Evolutionary conservation across 2,329 filamentous ascomycete species (phyloP), one percentile per base, ranked within the genome.

Genomic region (Penicillium crustosum): DNA sequence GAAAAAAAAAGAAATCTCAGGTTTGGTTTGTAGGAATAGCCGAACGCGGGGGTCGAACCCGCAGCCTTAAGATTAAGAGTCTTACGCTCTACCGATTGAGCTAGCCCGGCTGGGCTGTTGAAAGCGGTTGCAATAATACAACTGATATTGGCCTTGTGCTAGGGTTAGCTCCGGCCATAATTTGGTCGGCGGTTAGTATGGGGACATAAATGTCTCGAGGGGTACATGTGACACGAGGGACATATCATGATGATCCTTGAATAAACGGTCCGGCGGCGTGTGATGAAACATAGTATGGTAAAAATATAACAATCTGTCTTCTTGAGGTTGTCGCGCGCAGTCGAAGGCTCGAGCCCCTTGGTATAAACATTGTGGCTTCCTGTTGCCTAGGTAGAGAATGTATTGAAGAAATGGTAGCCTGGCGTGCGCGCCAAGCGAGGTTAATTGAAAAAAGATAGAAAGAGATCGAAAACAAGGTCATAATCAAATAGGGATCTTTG

Each of bases 21-120:
- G 56, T 36, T 59, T 49, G 41, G 53, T 57, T 58, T 62, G 62
- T 62, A 65, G 61, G 61, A 65, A 66, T 61, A 75, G 73, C 73
- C 73, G 66, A 74, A 75, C 72, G 72, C 70, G 73, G 73, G 73
- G 73, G 68, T 76, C 69, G 73, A 75, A 75, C 73, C 72, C 73
- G 71, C 73, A 75, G 66, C 73, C 73, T 75, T 76, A 73, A 73
- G 73, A 73, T 74, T 78, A 80, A 79, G 75, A 79, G 75, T 75
- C 77, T 77, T 77, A 79, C 72, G 74, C 73, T 75, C 73, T 79
- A 75, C 70, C 77, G 76, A 79, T 79, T 79, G 77, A 79, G 77
- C 77, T 78, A 78, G 73, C 75, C 75, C 70, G 71, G 76, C 76
- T 58, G 49, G 42, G 38, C 52, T 55, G 55, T 57, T 61, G 59